These are phyloP conservation scores for Podospora pseudocomata DNA, from an alignment of 495 filamentous ascomycete genomes.

Conservation along the genomic window DNA sequence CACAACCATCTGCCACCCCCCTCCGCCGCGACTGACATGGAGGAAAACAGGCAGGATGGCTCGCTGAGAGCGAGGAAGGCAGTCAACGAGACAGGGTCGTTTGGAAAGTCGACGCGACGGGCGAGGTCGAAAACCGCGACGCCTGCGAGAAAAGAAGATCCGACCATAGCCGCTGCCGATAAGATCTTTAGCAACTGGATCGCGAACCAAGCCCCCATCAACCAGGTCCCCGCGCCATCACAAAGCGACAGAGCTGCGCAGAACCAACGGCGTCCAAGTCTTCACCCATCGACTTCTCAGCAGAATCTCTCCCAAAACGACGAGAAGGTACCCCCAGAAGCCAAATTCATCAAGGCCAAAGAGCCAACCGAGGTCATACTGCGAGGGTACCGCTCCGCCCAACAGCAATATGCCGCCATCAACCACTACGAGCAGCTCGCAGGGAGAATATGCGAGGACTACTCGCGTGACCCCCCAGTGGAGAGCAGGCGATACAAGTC, in stretches of 20 bases:
- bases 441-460: conserved; percentile 86
- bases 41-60: conserved; percentile 35
- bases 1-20: neutral
- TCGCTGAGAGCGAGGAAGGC: conserved; percentile 39
- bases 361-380: conserved; percentile 76
- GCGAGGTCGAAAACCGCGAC: conserved; percentile 51
- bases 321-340: conserved; percentile 28
- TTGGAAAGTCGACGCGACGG: conserved; percentile 53
- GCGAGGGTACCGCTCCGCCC: conserved; percentile 69
- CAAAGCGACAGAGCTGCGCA: neutral
- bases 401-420: conserved; percentile 77
- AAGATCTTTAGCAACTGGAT: conserved; percentile 46
- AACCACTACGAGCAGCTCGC: conserved; percentile 76
- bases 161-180: conserved; percentile 52
- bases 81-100: conserved; percentile 50
- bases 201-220: conserved; percentile 26
- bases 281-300: conserved; percentile 19
- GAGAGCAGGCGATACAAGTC: conserved; percentile 54
- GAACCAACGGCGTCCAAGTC: conserved; percentile 31
- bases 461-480: conserved; percentile 64
- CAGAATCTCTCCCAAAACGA: conserved; percentile 28
- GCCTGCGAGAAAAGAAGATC: conserved; percentile 51
- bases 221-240: conserved; percentile 11
- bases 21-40: conserved; percentile 6
- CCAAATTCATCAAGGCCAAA: conserved; percentile 21